Conservation (phyloP, 176 grass and related monocot genomes). For the Pontederia paniculata region DNA sequence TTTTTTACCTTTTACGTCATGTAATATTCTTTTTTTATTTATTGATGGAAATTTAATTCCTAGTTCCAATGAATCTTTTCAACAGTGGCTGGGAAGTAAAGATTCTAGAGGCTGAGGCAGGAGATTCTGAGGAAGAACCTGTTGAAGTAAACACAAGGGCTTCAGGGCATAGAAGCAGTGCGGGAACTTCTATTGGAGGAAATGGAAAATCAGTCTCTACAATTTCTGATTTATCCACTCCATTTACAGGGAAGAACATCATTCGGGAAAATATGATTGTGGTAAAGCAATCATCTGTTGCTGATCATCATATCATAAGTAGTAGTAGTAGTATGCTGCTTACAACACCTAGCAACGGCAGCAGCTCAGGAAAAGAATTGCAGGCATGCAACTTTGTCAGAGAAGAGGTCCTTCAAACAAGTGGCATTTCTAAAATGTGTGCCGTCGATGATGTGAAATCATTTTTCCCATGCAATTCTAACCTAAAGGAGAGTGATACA, state of each 20-base stretch:
- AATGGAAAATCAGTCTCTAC: conserved; percentile 15
- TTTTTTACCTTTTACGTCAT: no score
- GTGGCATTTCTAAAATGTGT: conserved; percentile 9
- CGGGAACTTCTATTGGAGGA: conserved; percentile 10
- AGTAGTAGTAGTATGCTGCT: conserved; percentile 18
- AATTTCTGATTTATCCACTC: conserved; percentile 24
- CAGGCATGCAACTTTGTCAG: conserved; percentile 1
- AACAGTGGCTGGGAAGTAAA: conserved; percentile 81
- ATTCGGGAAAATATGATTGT: conserved; percentile 15
- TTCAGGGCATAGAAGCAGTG: conserved; percentile 19
- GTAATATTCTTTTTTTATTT: no score
- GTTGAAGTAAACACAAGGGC: conserved; percentile 21
- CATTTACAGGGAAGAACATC: background rate
- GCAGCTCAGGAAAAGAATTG: conserved; percentile 17
- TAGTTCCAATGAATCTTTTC: conserved; percentile 1
- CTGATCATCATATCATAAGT: conserved; percentile 17
- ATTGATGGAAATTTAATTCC: no score
- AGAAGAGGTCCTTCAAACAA: conserved; percentile 15
- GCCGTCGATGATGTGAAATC: conserved; percentile 15
- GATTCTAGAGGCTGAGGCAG: conserved; percentile 60
- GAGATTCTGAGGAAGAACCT: conserved; percentile 64
- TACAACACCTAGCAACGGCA: conserved; percentile 25
- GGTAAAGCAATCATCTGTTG: conserved; percentile 9
- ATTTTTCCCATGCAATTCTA: conserved; percentile 1
- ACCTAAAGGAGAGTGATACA: background rate